Conservation (phyloP, 2,329 filamentous ascomycete species). For the Colletotrichum sojae region DNA sequence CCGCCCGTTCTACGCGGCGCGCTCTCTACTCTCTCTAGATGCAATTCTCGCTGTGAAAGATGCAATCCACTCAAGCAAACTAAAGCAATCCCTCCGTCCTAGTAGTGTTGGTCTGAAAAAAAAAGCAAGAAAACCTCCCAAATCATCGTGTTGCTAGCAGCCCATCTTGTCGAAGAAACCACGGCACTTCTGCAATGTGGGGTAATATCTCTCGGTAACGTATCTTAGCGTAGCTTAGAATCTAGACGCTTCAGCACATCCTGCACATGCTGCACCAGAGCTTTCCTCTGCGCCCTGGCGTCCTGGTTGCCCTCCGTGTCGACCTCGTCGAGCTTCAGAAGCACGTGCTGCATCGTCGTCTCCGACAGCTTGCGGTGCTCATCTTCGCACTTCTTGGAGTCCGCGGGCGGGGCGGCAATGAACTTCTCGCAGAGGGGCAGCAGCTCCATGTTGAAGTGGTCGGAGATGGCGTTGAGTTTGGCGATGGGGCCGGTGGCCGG, state of each 20-base stretch:
- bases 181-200: neutral
- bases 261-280: constrained; percentile 80
- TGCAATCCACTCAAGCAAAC: constrained; percentile 9
- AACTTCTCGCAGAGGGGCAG: constrained; percentile 77
- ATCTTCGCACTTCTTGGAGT: constrained; percentile 77
- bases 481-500: constrained; percentile 62
- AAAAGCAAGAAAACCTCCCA: too few relatives aligned
- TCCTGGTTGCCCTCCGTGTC: constrained; percentile 79
- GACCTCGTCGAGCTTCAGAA: constrained; percentile 83
- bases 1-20: constrained; percentile 12
- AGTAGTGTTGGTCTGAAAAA: neutral
- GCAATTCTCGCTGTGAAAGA: constrained; percentile 40
- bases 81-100: constrained; percentile 15
- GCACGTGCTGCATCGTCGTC: constrained; percentile 80
- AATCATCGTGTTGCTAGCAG: too few relatives aligned
- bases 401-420: constrained; percentile 72
- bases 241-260: constrained; percentile 77
- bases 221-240: constrained; percentile 45
- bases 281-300: constrained; percentile 76
- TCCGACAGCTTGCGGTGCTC: constrained; percentile 83
- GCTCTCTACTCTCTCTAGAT: constrained; percentile 30
- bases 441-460: constrained; percentile 74
- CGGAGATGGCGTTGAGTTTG: constrained; percentile 76
- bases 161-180: constrained; percentile 28
- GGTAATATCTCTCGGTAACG: constrained; percentile 16